A percentile compares a stretch with the other conserved stretches of the same genome.
Evolutionary conservation across 192 early-diverging fungal genomes (phyloP).

Genomic region (Coemansia sp.): DNA sequence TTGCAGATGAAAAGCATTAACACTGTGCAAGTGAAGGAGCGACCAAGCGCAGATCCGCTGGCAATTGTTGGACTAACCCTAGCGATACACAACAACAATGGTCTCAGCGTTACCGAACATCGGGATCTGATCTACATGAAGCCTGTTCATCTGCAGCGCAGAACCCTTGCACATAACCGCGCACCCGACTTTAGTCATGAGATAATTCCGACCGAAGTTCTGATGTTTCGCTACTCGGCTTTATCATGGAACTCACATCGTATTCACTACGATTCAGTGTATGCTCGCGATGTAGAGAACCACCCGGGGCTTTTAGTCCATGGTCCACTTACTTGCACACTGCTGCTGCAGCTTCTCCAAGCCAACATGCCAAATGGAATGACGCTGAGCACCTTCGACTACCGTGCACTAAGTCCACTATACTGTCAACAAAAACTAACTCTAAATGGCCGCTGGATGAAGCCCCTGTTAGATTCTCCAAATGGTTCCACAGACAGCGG

Average conservation of each 20-base stretch:
- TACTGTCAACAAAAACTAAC: slow-evolving; percentile 60
- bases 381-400: slow-evolving; percentile 62
- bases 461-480: too few species aligned
- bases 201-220: slow-evolving; percentile 64
- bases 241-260: slow-evolving; percentile 87
- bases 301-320: slow-evolving; percentile 74
- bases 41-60: slow-evolving; percentile 54
- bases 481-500: slow-evolving; percentile 19
- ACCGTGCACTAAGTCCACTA: slow-evolving; percentile 70
- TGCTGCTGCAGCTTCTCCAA: slow-evolving; percentile 67
- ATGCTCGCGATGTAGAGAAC: slow-evolving; percentile 65
- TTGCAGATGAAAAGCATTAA: slow-evolving; percentile 60
- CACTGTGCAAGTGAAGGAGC: slow-evolving; percentile 57
- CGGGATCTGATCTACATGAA: slow-evolving; percentile 69
- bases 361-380: slow-evolving; percentile 41
- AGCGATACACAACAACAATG: slow-evolving; percentile 60
- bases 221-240: slow-evolving; percentile 85
- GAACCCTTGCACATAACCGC: slow-evolving; percentile 44
- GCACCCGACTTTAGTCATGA: slow-evolving; percentile 61
- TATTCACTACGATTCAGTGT: slow-evolving; percentile 82
- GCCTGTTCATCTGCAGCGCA: slow-evolving; percentile 27
- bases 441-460: slow-evolving; percentile 51
- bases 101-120: slow-evolving; percentile 62
- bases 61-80: slow-evolving; percentile 72
- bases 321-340: slow-evolving; percentile 76